Evolutionary conservation across 2,329 filamentous ascomycete genomes (phyloP).

Genomic region (Paraconiothyrium brasiliense): DNA sequence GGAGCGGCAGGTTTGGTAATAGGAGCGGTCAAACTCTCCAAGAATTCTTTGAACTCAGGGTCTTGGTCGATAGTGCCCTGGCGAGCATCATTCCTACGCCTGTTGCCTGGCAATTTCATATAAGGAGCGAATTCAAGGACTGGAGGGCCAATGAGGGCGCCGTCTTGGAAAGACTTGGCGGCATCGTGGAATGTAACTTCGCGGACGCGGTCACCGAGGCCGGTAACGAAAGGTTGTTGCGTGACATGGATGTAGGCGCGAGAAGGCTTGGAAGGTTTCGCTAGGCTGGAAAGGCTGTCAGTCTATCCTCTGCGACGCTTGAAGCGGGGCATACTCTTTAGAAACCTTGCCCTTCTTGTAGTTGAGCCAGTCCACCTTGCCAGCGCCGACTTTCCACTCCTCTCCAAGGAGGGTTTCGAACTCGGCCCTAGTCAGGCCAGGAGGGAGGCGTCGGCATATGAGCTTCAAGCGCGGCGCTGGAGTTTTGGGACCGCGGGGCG

Average conservation of each 20-base stretch:
- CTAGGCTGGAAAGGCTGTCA: constrained; percentile 47
- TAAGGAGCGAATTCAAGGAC: constrained; percentile 83
- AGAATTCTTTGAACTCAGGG: constrained; percentile 91
- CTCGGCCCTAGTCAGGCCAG: constrained; percentile 82
- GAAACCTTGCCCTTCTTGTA: constrained; percentile 81
- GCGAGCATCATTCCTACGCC: constrained; percentile 79
- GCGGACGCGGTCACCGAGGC: constrained; percentile 76
- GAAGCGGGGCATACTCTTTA: constrained; percentile 71
- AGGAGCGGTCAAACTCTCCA: constrained; percentile 84
- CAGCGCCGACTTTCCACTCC: constrained; percentile 82
- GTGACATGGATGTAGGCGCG: constrained; percentile 84
- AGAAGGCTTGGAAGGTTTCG: constrained; percentile 83
- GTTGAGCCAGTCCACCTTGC: constrained; percentile 84
- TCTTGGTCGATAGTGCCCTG: constrained; percentile 98
- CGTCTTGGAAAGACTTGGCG: constrained; percentile 75
- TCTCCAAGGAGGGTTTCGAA: constrained; percentile 76
- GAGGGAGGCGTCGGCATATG: constrained; percentile 83
- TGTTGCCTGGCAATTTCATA: constrained; percentile 79
- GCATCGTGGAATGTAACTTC: constrained; percentile 80
- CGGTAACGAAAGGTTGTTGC: constrained; percentile 72
- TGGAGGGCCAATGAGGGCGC: constrained; percentile 80
- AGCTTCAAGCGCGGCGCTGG: constrained; percentile 79
- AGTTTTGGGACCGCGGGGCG: constrained; percentile 47
- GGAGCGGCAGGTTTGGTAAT: constrained; percentile 64
- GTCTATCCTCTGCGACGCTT: constrained; percentile 3